These are phyloP conservation scores for Eucalyptus erythrocorys DNA, from an alignment of 345 rosid genomes.

Conservation along the genomic window DNA sequence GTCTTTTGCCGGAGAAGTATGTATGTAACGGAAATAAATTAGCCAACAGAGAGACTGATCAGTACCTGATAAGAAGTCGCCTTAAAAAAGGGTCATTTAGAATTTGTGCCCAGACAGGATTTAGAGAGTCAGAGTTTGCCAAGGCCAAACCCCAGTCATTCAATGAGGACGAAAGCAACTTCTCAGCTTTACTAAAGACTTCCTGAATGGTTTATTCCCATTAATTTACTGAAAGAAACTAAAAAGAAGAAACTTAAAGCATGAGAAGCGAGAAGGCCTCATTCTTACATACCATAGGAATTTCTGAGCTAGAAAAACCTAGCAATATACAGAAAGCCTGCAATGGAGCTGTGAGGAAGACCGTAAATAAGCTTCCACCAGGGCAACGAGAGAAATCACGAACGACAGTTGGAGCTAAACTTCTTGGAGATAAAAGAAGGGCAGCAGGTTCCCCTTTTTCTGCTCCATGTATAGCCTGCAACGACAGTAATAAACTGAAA, in stretches of 20 bases:
- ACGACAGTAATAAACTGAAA: neutral
- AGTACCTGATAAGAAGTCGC: constrained; percentile 80
- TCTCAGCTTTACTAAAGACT: constrained; percentile 49
- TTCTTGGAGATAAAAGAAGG: constrained; percentile 71
- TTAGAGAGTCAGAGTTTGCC: constrained; percentile 58
- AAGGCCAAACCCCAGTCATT: constrained; percentile 74
- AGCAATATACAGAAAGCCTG: constrained; percentile 80
- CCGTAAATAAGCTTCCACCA: constrained; percentile 69
- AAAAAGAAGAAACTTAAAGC: neutral
- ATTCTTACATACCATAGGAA: constrained; percentile 50
- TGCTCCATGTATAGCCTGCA: constrained; percentile 61
- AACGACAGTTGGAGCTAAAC: constrained; percentile 27
- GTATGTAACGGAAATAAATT: neutral
- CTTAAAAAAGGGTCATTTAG: constrained; percentile 81
- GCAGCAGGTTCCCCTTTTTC: constrained; percentile 98
- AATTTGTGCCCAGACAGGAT: constrained; percentile 87
- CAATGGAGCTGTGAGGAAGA: constrained; percentile 78
- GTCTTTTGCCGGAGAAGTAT: neutral
- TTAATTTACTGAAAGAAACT: neutral
- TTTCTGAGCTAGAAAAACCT: constrained; percentile 61
- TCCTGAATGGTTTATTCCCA: constrained; percentile 28
- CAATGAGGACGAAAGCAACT: constrained; percentile 52
- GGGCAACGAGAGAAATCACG: constrained; percentile 58
- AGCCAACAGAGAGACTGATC: neutral
- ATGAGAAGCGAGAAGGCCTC: neutral